Evolutionary conservation across 148 eudicot genomes (phyloP).

Genomic region (Polygonum aviculare): DNA sequence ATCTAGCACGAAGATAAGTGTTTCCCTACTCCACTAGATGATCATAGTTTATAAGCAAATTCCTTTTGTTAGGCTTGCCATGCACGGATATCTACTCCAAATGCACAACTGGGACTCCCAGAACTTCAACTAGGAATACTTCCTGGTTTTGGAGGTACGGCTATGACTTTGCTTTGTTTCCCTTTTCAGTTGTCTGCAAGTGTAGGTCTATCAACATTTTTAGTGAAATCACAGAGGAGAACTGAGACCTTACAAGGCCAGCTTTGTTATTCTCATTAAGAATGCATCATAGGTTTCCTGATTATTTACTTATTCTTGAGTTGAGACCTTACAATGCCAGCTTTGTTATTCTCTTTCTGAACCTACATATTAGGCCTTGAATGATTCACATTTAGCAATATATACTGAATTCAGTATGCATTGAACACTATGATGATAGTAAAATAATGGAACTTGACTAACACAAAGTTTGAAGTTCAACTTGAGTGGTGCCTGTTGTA

Average conservation of each 20-base stretch:
- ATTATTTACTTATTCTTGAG: not conserved
- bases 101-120: conserved; percentile 89
- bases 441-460: not conserved
- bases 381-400: not conserved
- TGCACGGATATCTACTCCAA: conserved; percentile 85
- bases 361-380: not conserved
- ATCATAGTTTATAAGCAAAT: not conserved
- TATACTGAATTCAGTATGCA: not conserved
- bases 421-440: not conserved
- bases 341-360: not conserved
- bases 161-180: conserved; percentile 5
- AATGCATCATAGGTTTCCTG: not conserved
- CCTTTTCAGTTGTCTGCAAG: not conserved
- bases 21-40: not conserved
- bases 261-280: not conserved
- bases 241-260: not conserved
- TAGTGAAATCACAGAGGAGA: not conserved
- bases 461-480: not conserved
- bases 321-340: not conserved
- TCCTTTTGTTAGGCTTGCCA: conserved; percentile 57
- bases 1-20: not conserved
- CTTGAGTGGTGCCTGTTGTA: not conserved
- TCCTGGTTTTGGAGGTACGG: conserved; percentile 96
- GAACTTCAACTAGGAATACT: conserved; percentile 92
- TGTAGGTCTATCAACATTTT: not conserved